Base-by-base conservation (phyloP, 2,329 filamentous ascomycete species). In the Parascedosporium putredinis region DNA sequence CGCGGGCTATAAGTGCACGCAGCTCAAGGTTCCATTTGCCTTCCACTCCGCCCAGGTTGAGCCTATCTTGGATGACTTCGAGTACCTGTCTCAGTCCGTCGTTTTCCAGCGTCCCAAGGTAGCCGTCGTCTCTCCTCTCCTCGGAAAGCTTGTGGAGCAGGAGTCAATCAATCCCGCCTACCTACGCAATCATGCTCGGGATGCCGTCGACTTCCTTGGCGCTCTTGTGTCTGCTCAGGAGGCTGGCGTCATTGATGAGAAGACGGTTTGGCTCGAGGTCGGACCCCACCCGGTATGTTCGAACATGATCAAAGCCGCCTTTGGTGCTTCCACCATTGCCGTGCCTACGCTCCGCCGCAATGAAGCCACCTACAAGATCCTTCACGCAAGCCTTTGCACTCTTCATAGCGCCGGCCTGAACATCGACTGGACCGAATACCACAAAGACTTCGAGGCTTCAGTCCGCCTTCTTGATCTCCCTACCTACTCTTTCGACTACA, bases 381-480 rank as follows among this genome's bases (percentile, higher is more conserved):
- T 88, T 4, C 66, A 77, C 7, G 70, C 67, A 44, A 81, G 69
- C 47, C 65, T 86, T 34, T 73, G 72, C 49, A 67, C 71, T 1
- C 49, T 90, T 0, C 79, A 85, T 64, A 67, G 67, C 3, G 73
- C 73, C 8, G 84, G 84, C 34, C 66, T 86, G 6, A 68, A 74
- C 38, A 69, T 90, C 51, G 73, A 84, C 60, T 90, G 85, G 76
- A 76, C 81, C 52, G 84, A 88, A 64, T 86, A 78, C 59, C 79
- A 86, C 55, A 67, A 74, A 49, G 67, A 71, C 52, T 75, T 74
- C 54, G 57, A 59, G 18, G 50, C 56, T 0, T 64, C 62, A 10
- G 62, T 68, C 3, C 63, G 64, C 3, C 69, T 88, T 8, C 64
- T 87, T 5, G 69, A 77, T 5, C 67, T 89, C 1, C 86, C 86